Evolutionary conservation across 2,329 filamentous ascomycete species (phyloP).

Genomic region (Aspergillus hortae): DNA sequence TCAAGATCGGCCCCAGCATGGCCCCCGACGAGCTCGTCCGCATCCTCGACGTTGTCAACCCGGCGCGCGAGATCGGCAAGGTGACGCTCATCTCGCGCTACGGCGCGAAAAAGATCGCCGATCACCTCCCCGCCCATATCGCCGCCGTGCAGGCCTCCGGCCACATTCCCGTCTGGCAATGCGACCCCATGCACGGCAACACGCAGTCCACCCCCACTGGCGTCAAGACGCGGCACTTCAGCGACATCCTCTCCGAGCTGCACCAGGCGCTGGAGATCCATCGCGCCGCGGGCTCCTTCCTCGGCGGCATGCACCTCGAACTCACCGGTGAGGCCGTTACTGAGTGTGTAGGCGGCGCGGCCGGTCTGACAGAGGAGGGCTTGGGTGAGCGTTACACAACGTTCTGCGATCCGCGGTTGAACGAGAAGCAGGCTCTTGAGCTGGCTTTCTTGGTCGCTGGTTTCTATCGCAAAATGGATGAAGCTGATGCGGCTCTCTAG

Average conservation of each 20-base stretch:
- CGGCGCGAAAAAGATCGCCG: conserved; percentile 71
- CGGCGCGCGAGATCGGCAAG: conserved; percentile 76
- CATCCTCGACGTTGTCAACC: conserved; percentile 83
- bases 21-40: conserved; percentile 69
- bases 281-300: conserved; percentile 74
- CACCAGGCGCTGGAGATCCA: conserved; percentile 81
- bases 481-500: conserved; percentile 8
- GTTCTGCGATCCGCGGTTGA: conserved; percentile 91
- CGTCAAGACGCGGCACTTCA: conserved; percentile 90
- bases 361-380: conserved; percentile 82
- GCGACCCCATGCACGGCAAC: conserved; percentile 96
- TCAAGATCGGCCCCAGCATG: conserved; percentile 92
- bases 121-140: conserved; percentile 79
- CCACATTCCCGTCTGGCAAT: conserved; percentile 87
- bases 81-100: conserved; percentile 96
- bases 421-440: conserved; percentile 97
- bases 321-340: conserved; percentile 94
- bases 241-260: conserved; percentile 83
- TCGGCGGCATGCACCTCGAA: conserved; percentile 93
- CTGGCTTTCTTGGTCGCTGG: conserved; percentile 90
- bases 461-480: conserved; percentile 58
- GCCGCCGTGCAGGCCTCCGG: conserved; percentile 78
- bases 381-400: conserved; percentile 88
- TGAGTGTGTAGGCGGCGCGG: conserved; percentile 88
- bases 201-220: conserved; percentile 65